Conservation (phyloP, 257 asterid species). For the Nicotiana benthamiana region DNA sequence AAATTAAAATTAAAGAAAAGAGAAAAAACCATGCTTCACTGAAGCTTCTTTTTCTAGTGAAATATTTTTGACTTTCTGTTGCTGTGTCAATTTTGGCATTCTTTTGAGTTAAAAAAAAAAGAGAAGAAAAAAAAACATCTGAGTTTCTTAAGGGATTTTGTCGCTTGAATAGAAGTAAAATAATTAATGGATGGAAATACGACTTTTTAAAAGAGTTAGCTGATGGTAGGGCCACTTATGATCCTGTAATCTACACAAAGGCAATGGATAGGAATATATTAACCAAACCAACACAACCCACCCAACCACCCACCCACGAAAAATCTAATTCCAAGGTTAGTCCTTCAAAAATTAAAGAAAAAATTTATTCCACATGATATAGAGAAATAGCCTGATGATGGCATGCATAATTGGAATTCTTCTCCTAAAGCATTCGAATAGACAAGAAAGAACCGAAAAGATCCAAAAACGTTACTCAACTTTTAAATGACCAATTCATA, state of each 20-base stretch:
- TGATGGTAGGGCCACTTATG: conserved; percentile 28
- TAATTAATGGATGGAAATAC: conserved; percentile 20
- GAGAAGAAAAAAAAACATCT: background rate
- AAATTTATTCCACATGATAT: conserved; percentile 23
- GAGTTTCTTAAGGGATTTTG: conserved; percentile 7
- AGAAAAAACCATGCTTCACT: background rate
- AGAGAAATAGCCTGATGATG: conserved; percentile 23
- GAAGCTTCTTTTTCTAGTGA: conserved; percentile 13
- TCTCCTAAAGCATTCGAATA: conserved; percentile 25
- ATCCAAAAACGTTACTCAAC: too few relatives aligned
- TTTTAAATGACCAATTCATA: too few relatives aligned
- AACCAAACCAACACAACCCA: conserved; percentile 14
- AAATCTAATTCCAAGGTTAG: conserved; percentile 12
- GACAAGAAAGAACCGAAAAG: conserved; percentile 17
- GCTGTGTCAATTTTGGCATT: conserved; percentile 42
- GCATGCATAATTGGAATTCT: conserved; percentile 59
- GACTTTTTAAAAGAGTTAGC: background rate
- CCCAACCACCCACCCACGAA: conserved; percentile 23
- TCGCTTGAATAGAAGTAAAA: conserved; percentile 14
- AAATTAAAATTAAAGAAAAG: background rate
- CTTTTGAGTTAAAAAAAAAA: background rate
- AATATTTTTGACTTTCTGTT: conserved; percentile 1
- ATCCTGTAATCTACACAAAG: conserved; percentile 13
- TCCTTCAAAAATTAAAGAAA: background rate
- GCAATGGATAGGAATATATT: conserved; percentile 1